Base-by-base conservation (phyloP, 2,329 filamentous ascomycete genomes). In the Cladosporium colombiae region DNA sequence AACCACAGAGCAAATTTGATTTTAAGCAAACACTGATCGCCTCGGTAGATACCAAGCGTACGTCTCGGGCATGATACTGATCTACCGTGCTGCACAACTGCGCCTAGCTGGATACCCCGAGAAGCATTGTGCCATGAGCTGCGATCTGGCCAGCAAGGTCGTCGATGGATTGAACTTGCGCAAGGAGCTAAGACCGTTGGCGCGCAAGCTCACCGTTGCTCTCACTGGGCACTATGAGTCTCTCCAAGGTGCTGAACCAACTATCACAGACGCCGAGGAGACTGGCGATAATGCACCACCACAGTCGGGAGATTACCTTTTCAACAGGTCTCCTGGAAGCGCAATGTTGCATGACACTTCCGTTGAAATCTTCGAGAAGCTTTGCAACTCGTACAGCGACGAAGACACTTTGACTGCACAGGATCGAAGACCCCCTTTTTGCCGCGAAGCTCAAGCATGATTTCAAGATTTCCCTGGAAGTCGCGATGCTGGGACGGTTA, bases 21-120 rank as follows among this genome's bases (percentile, higher is more conserved):
- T 2, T 16, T 11, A 23, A 7, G 27, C 27, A n/a, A 10, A 10
- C 0, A 11, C 50, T 55, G 27, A 55, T 21, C 29, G 14, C 18
- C 14, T 27, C 4, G 18, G 25, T n/a, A 63, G 61, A 53, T 63
- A 63, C 18, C 61, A 63, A 49, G 33, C 61, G 18, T 63, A 63
- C 14, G 61, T 63, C n/a, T 63, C 61, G 5, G 61, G 50, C 25
- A 55, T 63, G 33, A 63, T 63, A 25, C 25, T 63, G 16, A 18
- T 46, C 13, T 63, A 63, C n/a, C 25, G 56, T 31, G 50, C 50
- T 1, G 29, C 37, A 11, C 61, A 56, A 10, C 18, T 63, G 11
- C 10, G 50, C 3, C 23, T 56, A 5, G 33, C 49, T 16, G 61
- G 49, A 10, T 23, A 27, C n/a, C 3, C 50, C 5, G 33, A 46